These are phyloP conservation scores for Neckera pumila DNA, from an alignment of 225 moss, liverwort and hornwort species.

Conservation along the genomic window DNA sequence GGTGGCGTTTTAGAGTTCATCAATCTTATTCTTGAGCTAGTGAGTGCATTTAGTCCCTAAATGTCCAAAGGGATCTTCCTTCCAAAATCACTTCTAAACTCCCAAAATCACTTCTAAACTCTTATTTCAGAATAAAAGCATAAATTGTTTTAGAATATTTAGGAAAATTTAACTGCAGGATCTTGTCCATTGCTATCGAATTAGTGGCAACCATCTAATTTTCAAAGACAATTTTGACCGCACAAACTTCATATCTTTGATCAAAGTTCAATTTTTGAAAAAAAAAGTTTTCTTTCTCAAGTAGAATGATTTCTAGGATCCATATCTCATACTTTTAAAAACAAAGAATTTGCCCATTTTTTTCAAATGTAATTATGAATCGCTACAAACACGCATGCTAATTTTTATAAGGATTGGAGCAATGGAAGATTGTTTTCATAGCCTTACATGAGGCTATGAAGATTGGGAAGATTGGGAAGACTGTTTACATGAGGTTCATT, in stretches of 20 bases:
- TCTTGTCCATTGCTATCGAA: neutral
- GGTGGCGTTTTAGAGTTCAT: accelerated
- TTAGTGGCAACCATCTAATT: neutral
- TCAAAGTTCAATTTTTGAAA: neutral
- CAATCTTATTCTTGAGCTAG: neutral
- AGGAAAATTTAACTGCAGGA: accelerated
- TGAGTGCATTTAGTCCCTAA: neutral
- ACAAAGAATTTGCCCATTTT: neutral
- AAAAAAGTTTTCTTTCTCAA: neutral
- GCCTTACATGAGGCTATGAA: too few species aligned
- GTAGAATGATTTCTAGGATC: accelerated
- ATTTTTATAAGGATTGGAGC: neutral
- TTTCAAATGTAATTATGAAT: neutral
- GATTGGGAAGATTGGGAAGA: too few species aligned
- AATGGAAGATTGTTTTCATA: neutral
- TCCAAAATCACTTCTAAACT: neutral
- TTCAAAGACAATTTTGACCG: accelerated
- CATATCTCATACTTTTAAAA: neutral
- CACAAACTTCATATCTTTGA: too few species aligned
- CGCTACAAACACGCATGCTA: neutral
- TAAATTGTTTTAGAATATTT: neutral
- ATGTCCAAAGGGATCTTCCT: accelerated
- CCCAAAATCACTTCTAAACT: neutral
- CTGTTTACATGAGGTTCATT: neutral
- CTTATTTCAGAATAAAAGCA: neutral